Evolutionary conservation across 495 filamentous ascomycete species (phyloP).

Genomic region (Lasiosphaeriaceae sp.): DNA sequence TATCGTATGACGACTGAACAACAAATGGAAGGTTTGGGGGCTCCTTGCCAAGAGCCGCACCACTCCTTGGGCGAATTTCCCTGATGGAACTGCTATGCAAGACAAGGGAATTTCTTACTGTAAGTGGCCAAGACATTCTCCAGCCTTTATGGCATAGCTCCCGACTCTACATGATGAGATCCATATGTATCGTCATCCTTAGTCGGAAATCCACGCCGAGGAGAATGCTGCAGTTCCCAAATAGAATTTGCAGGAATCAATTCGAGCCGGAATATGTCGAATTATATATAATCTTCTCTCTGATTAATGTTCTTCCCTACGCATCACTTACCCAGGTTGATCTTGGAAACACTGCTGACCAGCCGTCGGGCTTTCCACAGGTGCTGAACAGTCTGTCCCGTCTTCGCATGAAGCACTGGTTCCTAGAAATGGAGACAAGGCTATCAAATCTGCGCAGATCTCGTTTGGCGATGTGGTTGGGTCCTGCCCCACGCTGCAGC

Average conservation of each 20-base stretch:
- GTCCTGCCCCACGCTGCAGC: too few species aligned
- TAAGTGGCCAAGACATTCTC: not conserved
- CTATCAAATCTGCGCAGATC: too few species aligned
- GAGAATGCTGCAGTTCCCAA: conserved; percentile 18
- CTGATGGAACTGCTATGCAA: not conserved
- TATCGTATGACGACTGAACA: conserved; percentile 49
- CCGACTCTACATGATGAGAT: conserved; percentile 51
- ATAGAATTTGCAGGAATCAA: conserved; percentile 19
- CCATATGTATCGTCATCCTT: conserved; percentile 64
- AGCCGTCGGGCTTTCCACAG: not conserved
- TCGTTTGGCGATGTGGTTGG: too few species aligned
- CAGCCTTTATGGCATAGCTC: not conserved
- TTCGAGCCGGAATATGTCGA: conserved; percentile 45
- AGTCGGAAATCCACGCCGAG: conserved; percentile 45
- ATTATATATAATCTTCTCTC: conserved; percentile 61
- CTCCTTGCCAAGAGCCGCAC: too few species aligned
- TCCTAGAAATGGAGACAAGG: too few species aligned
- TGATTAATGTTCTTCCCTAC: conserved; percentile 30
- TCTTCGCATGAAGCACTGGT: too few species aligned
- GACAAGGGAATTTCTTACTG: not conserved
- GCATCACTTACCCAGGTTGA: not conserved
- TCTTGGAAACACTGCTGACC: not conserved
- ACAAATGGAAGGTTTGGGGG: too few species aligned
- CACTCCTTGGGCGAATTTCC: not conserved
- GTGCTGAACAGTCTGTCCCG: too few species aligned